phyloP scores from a whole-genome alignment of 768 basidiomycete species.

The Ramaria sp. region DNA sequence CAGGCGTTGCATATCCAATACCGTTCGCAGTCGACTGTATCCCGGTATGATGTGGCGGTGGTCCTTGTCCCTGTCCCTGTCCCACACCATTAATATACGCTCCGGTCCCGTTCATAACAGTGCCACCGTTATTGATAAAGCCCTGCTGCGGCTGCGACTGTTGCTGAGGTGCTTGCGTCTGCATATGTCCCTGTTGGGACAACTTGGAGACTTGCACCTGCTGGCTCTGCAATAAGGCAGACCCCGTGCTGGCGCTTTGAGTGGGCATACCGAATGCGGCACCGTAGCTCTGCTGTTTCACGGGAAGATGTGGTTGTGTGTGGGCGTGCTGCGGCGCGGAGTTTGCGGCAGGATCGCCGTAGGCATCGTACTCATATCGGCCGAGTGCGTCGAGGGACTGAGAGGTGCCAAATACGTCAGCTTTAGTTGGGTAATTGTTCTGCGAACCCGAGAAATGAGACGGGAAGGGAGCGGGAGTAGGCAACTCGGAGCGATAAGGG shows the following conservation, averaged over 20 bases:
- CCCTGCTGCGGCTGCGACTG: not conserved
- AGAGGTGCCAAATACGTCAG: conserved; percentile 9
- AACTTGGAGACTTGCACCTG: conserved; percentile 6
- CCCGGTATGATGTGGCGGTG: not conserved
- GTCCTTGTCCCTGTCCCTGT: not conserved
- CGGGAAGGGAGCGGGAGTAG: not conserved
- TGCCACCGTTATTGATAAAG: not conserved
- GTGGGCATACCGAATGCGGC: not conserved
- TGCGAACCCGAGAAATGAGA: not conserved
- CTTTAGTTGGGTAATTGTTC: conserved; percentile 4
- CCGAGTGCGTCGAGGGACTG: not conserved
- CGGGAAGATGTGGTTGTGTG: not conserved
- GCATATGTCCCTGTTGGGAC: not conserved
- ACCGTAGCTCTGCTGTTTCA: not conserved
- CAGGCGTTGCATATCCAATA: not conserved
- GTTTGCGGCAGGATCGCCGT: not conserved
- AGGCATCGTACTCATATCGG: conserved; percentile 1
- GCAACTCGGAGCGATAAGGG: not conserved
- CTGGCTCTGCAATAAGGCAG: conserved; percentile 10
- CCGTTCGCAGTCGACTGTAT: not conserved
- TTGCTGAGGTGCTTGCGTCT: conserved; percentile 22
- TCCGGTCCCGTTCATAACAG: not conserved
- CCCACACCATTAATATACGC: conserved; percentile 3
- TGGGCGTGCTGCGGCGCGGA: not conserved
- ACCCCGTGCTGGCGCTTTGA: conserved; percentile 1